Evolutionary conservation across 441 rosid genomes (phyloP).

Genomic region (Populus trichocarpa): DNA sequence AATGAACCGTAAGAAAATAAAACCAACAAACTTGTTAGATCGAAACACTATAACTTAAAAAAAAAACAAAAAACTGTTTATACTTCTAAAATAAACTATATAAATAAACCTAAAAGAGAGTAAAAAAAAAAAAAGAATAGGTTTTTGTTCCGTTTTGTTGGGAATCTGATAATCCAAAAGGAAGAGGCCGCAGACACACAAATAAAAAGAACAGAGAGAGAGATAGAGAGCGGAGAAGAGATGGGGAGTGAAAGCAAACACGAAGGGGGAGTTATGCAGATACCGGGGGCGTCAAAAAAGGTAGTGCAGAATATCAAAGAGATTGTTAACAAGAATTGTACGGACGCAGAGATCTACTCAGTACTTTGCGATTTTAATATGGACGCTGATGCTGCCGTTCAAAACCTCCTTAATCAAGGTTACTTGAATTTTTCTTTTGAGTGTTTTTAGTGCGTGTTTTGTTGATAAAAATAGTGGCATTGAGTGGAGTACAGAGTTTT

Average conservation of each 20-base stretch:
- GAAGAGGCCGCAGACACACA: neutral
- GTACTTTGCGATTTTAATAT: conserved; percentile 51
- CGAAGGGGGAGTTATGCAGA: conserved; percentile 4
- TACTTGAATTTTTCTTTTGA: neutral
- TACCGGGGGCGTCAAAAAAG: conserved; percentile 27
- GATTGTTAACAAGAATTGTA: conserved; percentile 30
- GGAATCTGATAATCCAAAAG: neutral
- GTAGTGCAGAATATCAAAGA: conserved; percentile 43
- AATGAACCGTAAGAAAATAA: neutral
- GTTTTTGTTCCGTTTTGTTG: neutral
- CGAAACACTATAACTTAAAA: neutral
- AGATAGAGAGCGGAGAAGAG: conserved; percentile 2
- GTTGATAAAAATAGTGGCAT: neutral
- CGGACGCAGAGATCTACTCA: conserved; percentile 52
- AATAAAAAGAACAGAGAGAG: neutral
- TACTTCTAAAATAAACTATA: neutral
- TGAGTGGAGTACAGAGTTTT: neutral
- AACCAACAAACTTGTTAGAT: neutral
- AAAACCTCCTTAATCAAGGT: conserved; percentile 64
- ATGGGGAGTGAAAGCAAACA: conserved; percentile 32
- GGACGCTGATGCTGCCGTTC: conserved; percentile 62
- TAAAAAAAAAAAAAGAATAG: neutral
- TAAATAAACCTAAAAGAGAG: neutral
- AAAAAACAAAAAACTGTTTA: neutral
- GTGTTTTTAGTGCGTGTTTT: neutral